Evolutionary conservation across 2,329 filamentous ascomycete species (phyloP), one percentile per base, ranked within the genome.

Genomic region (Ophiostoma himal-ulmi): DNA sequence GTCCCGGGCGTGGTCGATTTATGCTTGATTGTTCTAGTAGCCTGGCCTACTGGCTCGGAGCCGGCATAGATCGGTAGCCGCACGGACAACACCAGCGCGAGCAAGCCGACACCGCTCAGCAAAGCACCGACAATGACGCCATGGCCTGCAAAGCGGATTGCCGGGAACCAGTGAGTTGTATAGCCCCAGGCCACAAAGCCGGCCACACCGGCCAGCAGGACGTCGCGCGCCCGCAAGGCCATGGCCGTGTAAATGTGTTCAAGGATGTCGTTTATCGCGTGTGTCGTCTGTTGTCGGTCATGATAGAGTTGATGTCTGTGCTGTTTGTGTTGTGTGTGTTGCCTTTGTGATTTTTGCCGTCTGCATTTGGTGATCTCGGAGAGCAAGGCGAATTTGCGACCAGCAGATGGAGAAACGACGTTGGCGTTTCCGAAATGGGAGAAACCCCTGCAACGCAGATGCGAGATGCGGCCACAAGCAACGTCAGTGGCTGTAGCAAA

Each of bases 141-240:
- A 80, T 96, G 91, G 76, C 91, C 92, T 60, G 92, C 84, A 85
- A 91, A 96, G 79, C 93, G 92, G 74, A 98, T 83, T 72, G 88
- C 82, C 39, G 94, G 93, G 76, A 93, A 83, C 89, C 91, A 96
- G 82, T 91, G 89, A 75, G 92, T 89, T 72, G 90, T 86, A 79
- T 94, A 90, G 73, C 92, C 91, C 94, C 94, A 98, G 78, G 92
- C 90, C 78, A 97, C 83, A 80, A 97, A 92, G 79, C 84, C 86
- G 79, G 85, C 88, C 78, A 90, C 79, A 79, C 85, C 86, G 79
- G 88, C 88, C 80, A 91, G 79, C 78, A 88, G 84, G 79, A 89
- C 84, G 86, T 93, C 86, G 84, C 87, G 88, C 82, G 88, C 87
- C 83, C 88, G 87, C 82, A 92, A 84, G 84, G 87, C 89, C 90